These are phyloP conservation scores for Coriolopsis trogii DNA, from an alignment of 1,284 basidiomycete genomes.

Conservation along the genomic window DNA sequence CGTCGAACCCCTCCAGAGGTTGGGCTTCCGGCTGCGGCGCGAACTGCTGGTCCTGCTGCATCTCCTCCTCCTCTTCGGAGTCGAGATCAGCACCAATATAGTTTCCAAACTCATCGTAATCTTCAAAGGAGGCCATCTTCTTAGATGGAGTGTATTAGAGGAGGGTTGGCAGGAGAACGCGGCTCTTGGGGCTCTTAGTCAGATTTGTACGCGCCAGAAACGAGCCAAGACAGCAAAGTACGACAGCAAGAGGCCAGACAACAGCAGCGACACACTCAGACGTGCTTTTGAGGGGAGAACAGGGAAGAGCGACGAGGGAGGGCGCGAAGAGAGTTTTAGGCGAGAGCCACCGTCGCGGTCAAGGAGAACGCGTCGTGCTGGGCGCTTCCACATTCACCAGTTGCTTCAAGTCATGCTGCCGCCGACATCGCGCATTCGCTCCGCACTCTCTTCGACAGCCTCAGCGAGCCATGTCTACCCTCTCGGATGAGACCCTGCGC, in stretches of 20 bases:
- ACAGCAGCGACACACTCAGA: not conserved
- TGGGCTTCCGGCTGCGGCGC: slow-evolving; percentile 38
- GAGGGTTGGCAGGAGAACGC: not conserved
- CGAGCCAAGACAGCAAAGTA: not conserved
- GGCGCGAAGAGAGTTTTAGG: slow-evolving; percentile 13
- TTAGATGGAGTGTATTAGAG: not conserved
- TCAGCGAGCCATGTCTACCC: slow-evolving; percentile 58
- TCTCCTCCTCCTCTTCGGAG: slow-evolving; percentile 85
- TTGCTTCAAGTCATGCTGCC: no score
- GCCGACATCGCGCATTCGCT: slow-evolving; percentile 6
- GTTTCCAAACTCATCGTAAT: slow-evolving; percentile 93
- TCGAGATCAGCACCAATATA: slow-evolving; percentile 94
- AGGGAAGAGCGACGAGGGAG: not conserved
- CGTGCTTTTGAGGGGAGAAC: not conserved
- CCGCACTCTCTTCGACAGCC: not conserved
- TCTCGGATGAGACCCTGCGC: slow-evolving; percentile 86
- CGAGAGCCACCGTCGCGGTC: slow-evolving; percentile 22
- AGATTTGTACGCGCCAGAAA: not conserved
- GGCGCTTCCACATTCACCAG: slow-evolving; percentile 14
- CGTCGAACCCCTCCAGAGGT: slow-evolving; percentile 78
- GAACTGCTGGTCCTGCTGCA: slow-evolving; percentile 55
- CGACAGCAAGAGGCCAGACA: not conserved
- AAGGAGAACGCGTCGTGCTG: slow-evolving; percentile 20
- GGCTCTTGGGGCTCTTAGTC: not conserved
- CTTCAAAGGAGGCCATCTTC: slow-evolving; percentile 79